Evolutionary conservation across 2,329 filamentous ascomycete species (phyloP).

Genomic region (Aspergillus nomiae): DNA sequence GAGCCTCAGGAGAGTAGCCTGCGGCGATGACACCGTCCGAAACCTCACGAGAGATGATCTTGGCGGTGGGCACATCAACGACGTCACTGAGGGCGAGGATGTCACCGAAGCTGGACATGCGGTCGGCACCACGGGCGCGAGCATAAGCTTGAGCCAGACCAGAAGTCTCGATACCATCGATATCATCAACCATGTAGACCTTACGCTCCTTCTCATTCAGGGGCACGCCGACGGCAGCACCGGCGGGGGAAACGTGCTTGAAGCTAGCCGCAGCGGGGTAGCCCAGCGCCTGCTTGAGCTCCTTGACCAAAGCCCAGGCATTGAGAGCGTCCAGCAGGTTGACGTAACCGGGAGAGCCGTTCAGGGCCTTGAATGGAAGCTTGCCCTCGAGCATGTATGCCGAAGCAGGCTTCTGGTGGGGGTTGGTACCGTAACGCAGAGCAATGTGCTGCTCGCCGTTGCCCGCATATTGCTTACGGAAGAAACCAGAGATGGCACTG

Average conservation of each 20-base stretch:
- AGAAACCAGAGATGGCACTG: conserved; percentile 90
- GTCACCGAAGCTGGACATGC: conserved; percentile 98
- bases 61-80: conserved; percentile 89
- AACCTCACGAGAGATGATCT: conserved; percentile 97
- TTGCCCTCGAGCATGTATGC: conserved; percentile 73
- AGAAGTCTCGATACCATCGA: conserved; percentile 83
- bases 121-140: conserved; percentile 90
- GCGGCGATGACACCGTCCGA: conserved; percentile 96
- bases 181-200: conserved; percentile 98
- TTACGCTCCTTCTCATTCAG: conserved; percentile 86
- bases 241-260: conserved; percentile 98
- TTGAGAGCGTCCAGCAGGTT: conserved; percentile 96
- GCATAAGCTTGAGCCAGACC: conserved; percentile 91
- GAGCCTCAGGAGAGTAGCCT: conserved; percentile 78
- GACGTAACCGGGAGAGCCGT: conserved; percentile 91
- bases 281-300: conserved; percentile 84
- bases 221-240: conserved; percentile 89
- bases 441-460: conserved; percentile 80
- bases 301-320: conserved; percentile 95
- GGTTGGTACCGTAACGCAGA: conserved; percentile 94
- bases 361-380: conserved; percentile 92
- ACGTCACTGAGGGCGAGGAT: conserved; percentile 89
- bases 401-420: conserved; percentile 94
- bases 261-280: conserved; percentile 93
- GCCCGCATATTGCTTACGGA: conserved; percentile 93